Evolutionary conservation across 495 filamentous ascomycete species (phyloP).

Genomic region (Talaromyces nanjingensis): DNA sequence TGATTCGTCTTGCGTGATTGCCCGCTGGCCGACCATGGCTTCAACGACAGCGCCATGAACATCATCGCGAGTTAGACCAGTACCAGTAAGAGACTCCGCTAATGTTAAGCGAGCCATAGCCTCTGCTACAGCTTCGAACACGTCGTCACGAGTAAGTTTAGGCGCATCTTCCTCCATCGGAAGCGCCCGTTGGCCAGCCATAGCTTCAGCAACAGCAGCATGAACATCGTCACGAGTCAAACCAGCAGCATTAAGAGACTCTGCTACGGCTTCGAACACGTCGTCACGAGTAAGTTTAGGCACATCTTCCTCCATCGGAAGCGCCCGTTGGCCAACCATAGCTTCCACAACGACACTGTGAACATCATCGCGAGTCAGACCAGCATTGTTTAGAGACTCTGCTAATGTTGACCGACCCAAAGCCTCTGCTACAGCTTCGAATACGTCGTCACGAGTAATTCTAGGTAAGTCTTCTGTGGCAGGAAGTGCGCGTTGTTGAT

Average conservation of each 20-base stretch:
- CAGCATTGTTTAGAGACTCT: conserved; percentile 3
- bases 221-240: conserved; percentile 36
- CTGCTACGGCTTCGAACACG: conserved; percentile 27
- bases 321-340: conserved; percentile 37
- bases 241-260: neutral
- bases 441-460: conserved; percentile 41
- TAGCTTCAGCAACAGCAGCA: conserved; percentile 9
- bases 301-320: conserved; percentile 13
- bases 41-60: conserved; percentile 42
- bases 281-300: conserved; percentile 42
- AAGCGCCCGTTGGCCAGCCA: conserved; percentile 11
- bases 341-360: conserved; percentile 40
- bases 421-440: conserved; percentile 35
- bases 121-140: conserved; percentile 35
- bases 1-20: conserved; percentile 39
- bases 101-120: conserved; percentile 12
- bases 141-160: conserved; percentile 44
- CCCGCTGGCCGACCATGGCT: conserved; percentile 37
- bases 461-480: conserved; percentile 17
- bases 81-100: neutral
- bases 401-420: neutral
- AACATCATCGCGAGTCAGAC: conserved; percentile 30
- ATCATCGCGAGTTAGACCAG: conserved; percentile 24
- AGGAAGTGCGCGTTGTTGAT: neutral
- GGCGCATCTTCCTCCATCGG: conserved; percentile 4